Percentiles rank a stretch among this genome's conserved stretches.
Evolutionary conservation across 805 yeast genomes (phyloP).

Genomic region (Lachancea cidri): DNA sequence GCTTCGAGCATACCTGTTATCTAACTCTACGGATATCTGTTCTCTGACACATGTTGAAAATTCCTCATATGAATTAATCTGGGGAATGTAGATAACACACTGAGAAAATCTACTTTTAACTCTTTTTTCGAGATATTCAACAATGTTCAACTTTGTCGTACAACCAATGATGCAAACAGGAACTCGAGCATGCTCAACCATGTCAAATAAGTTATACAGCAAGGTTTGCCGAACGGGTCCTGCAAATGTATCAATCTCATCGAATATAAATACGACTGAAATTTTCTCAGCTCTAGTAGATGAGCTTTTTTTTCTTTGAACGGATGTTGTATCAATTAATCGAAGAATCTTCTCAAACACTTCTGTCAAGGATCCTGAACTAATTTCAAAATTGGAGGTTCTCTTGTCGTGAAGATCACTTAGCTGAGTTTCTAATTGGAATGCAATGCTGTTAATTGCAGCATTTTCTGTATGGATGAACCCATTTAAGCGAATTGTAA

Average conservation of each 20-base stretch:
- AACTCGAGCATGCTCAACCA: conserved; percentile 62
- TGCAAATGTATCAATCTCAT: conserved; percentile 80
- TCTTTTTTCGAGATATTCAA: conserved; percentile 84
- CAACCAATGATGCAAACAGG: conserved; percentile 82
- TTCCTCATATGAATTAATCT: conserved; percentile 42
- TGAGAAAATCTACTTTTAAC: conserved; percentile 89
- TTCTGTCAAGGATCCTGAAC: conserved; percentile 50
- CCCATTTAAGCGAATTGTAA: conserved; percentile 65
- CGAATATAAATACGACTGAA: conserved; percentile 73
- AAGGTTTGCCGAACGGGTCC: conserved; percentile 71
- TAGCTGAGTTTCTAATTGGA: conserved; percentile 60
- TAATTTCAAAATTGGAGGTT: conserved; percentile 28
- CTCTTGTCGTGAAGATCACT: conserved; percentile 28
- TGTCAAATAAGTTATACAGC: conserved; percentile 80
- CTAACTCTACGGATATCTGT: conserved; percentile 32
- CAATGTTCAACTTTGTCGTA: conserved; percentile 65
- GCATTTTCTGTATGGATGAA: conserved; percentile 62
- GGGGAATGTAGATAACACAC: conserved; percentile 56
- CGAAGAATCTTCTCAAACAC: conserved; percentile 56
- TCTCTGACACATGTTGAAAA: conserved; percentile 45
- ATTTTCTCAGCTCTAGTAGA: conserved; percentile 29
- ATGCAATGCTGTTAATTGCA: conserved; percentile 82
- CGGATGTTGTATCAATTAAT: conserved; percentile 39
- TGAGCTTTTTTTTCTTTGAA: conserved; percentile 8
- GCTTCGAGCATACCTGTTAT: conserved; percentile 21